phyloP scores from a whole-genome alignment of 2,329 filamentous ascomycete genomes.

The Fusarium nurragi region DNA sequence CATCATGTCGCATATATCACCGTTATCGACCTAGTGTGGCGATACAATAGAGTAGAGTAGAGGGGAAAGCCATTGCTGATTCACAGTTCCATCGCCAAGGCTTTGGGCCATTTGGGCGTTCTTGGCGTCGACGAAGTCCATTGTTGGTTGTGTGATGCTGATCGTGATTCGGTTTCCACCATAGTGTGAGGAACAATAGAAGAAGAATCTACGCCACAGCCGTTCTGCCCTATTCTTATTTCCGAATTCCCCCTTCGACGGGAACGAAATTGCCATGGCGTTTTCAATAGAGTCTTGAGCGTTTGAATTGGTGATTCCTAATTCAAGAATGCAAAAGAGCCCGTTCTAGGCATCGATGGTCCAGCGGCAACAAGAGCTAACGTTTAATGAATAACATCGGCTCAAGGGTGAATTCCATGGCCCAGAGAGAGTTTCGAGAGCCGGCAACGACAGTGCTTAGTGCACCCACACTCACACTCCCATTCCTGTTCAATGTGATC shows the following conservation, averaged over 20 bases:
- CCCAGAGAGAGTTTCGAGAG: not conserved
- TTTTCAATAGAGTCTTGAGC: not conserved
- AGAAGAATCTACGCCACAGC: slow-evolving; percentile 19
- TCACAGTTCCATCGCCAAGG: slow-evolving; percentile 3
- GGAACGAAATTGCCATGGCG: not conserved
- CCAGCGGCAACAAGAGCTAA: not conserved
- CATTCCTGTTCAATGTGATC: slow-evolving; percentile 8
- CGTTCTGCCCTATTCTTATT: slow-evolving; percentile 13
- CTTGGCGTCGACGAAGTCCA: not conserved
- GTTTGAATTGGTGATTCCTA: not conserved
- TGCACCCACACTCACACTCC: not conserved
- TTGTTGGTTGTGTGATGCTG: not conserved
- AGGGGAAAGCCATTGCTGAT: slow-evolving; percentile 3
- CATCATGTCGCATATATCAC: not conserved
- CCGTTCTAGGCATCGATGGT: not conserved
- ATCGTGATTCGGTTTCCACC: not conserved
- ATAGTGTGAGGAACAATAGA: slow-evolving; percentile 10
- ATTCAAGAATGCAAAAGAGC: slow-evolving; percentile 5
- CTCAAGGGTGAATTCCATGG: not conserved
- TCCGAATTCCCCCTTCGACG: slow-evolving; percentile 12
- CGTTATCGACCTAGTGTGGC: slow-evolving; percentile 4
- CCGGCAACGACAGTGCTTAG: not conserved
- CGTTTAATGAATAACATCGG: not conserved
- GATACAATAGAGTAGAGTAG: not conserved
- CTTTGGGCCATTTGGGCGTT: not conserved